Evolutionary conservation across 495 filamentous ascomycete species (phyloP), one percentile per base, ranked within the genome.

Genomic region (Penicillium taxi): DNA sequence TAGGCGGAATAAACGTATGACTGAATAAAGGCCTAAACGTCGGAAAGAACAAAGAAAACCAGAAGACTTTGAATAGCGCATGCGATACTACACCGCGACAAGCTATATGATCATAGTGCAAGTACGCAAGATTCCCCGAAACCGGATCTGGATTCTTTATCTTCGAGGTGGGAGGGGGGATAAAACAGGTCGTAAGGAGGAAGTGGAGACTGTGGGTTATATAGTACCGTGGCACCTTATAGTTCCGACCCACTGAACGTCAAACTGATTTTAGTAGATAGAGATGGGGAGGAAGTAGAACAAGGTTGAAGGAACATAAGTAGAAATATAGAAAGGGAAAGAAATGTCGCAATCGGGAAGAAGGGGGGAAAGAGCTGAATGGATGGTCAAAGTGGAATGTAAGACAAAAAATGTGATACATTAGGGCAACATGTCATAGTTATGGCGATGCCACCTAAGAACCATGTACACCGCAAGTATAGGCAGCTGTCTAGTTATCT

Each of bases 211-310:
- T 39, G 33, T 32, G 29, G 37, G 42, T 37, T 9, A 46, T 37
- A 20, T 9, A 22, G 35, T 53, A 53, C 52, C 52, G 45, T 56
- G 52, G 52, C 44, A 47, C 50, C 41, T 19, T 23, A 26, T 24
- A 23, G 30, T 14, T 37, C 40, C 35, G 25, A 51, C 48, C 48
- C 27, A 16, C 36, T 48, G 45, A 35, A 44, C 35, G 29, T 15
- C n/a, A 15, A 15, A 18, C 26, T 52, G 43, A 49, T 36, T 47
- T 24, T 20, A 35, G 33, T 22, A 24, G 8, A 14, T 1, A 1
- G 9, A 25, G 27, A 37, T 17, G 15, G 28, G 28, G 18, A 35
- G 26, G 9, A 26, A 15, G 27, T 9, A 23, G 14, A 37, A n/a
- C 17, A 47, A 18, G 26, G 23, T 32, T 13, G 26, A 25, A 14